Evolutionary conservation across 106 monocot genomes (phyloP), one percentile per base, ranked within the genome.

Genomic region (Iris macrosiphon): DNA sequence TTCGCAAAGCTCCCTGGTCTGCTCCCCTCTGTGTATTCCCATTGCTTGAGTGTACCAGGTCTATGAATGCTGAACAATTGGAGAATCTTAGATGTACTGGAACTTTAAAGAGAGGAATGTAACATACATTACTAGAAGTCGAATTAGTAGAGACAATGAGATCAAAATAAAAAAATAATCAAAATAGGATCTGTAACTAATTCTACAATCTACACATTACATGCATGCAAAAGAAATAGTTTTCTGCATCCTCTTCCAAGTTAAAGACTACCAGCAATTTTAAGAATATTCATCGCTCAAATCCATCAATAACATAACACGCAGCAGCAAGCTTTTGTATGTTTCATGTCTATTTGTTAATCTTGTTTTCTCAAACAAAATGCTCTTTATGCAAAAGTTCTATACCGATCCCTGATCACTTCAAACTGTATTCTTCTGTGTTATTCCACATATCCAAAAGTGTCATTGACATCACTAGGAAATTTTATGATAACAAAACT

Each of bases 41-140:
- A 60, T 87, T 87, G 67, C 87, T 91, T 40, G 80, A 76, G 32
- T 83, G 68, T 19, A 98, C 87, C 60, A 98, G 67, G 45, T 87
- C 83, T 28, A 80, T 67, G 76, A 98, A 98, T 61, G 90, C 98
- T 98, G 77, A 26, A 58, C 25, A 24, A 13, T 11, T 15, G 21
- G 34, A 15, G 52, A 72, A 49, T 12, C 11, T 26, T n/a, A 45
- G 21, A 41, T 44, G 7, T 31, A 31, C 14, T 25, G 11, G 13
- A 37, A 33, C n/a, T 2, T 32, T 47, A 15, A 22, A 12, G 41
- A 32, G 15, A n/a, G n/a, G 13, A 1, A 11, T 55, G 32, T 40
- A 20, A 33, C 28, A 19, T 10, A 15, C 17, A 34, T 24, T 53
- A 32, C 29, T 14, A 50, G 6, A n/a, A n/a, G n/a, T n/a, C n/a